A percentile compares a stretch with the other conserved stretches of the same genome.
phyloP scores from a whole-genome alignment of 805 yeast species.

The Hanseniaspora meyeri region DNA sequence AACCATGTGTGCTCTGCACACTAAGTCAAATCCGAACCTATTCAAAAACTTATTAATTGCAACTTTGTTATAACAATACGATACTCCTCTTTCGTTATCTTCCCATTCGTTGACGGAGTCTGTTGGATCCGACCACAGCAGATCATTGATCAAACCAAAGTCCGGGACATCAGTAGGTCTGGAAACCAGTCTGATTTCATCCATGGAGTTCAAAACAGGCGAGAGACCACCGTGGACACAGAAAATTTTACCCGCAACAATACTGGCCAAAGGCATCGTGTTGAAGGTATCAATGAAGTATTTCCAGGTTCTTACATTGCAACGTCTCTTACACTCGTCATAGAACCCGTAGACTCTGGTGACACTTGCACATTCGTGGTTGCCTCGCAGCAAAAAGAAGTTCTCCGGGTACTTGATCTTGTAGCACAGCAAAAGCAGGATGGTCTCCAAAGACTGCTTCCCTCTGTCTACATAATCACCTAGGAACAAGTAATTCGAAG shows the following conservation, averaged over 20 bases:
- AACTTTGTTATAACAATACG: slow-evolving; percentile 60
- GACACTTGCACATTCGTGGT: slow-evolving; percentile 94
- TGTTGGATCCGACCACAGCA: slow-evolving; percentile 77
- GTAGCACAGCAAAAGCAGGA: slow-evolving; percentile 73
- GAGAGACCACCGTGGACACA: slow-evolving; percentile 80
- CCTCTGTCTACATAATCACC: slow-evolving; percentile 98
- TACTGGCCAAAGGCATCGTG: slow-evolving; percentile 88
- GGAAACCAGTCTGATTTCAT: slow-evolving; percentile 52
- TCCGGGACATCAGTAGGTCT: slow-evolving; percentile 81
- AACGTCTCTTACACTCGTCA: slow-evolving; percentile 91
- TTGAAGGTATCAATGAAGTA: slow-evolving; percentile 87
- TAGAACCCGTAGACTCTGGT: slow-evolving; percentile 94
- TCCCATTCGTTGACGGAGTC: slow-evolving; percentile 48
- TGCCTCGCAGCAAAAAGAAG: slow-evolving; percentile 84
- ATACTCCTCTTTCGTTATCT: slow-evolving; percentile 70
- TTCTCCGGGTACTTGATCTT: slow-evolving; percentile 94
- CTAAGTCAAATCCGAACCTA: slow-evolving; percentile 56
- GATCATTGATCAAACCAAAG: slow-evolving; percentile 60
- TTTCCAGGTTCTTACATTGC: slow-evolving; percentile 87
- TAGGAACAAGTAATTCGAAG: slow-evolving; percentile 77
- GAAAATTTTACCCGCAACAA: slow-evolving; percentile 87
- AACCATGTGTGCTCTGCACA: slow-evolving; percentile 79
- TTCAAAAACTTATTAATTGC: slow-evolving; percentile 56
- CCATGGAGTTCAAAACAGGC: slow-evolving; percentile 49
- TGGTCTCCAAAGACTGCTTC: slow-evolving; percentile 88